Base-by-base conservation (phyloP, 2,329 filamentous ascomycete species). In the Shiraia sp. region DNA sequence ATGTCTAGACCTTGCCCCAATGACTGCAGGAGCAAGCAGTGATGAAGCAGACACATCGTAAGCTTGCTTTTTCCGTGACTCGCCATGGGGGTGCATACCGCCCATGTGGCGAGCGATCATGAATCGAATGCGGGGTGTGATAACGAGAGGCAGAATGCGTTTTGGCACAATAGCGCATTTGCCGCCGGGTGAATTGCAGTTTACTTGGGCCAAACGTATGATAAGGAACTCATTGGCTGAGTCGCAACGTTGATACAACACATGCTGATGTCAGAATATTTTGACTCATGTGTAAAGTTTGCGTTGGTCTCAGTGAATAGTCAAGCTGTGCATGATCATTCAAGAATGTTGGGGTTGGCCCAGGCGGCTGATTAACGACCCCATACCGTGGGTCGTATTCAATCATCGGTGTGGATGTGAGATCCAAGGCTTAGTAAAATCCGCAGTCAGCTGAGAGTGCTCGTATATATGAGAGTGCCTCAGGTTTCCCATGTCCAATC, bases 191-290 rank as follows among this genome's bases (percentile, higher is more conserved):
- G 30, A 49, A 53, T 40, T 29, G 16, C 29, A 34, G n/a, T n/a
- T 31, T 37, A 19, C 17, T 39, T 36, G 38, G 43, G 32, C 40
- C 38, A 32, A 30, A 37, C 14, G 32, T 41, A 37, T 37, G 32
- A 46, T 46, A 31, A 45, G 40, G 25, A 22, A 17, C 36, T 26
- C 32, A 46, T 45, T 45, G 35, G 45, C 19, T 22, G 19, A 22
- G 4, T 22, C 19, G 19, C 4, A 22, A 40, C 29, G 32, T 17
- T 12, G 25, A 32, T 33, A 29, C 32, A 40, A 36, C 32, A 22
- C 9, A 32, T 42, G 55, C 49, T 59, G 49, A 54, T 51, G 48
- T 54, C 47, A 57, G 55, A 45, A 36, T 42, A 40, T 29, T 47
- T 45, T 40, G 25, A 32, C 36, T 33, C 16, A 14, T 32, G 32